Conservation (phyloP, 2,329 filamentous ascomycete genomes). For the Ascochyta clinopodiicola region DNA sequence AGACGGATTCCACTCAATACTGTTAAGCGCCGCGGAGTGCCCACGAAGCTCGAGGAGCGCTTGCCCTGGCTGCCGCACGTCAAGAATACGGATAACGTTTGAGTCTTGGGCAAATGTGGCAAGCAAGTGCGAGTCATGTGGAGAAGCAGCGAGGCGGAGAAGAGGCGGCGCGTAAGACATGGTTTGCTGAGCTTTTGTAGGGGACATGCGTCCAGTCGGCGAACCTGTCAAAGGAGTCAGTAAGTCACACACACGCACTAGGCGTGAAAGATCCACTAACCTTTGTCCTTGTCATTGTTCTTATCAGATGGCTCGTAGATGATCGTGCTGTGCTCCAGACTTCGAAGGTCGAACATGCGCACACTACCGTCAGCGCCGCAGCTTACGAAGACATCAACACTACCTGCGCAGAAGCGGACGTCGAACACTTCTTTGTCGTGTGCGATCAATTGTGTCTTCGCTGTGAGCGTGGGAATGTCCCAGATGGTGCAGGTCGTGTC, state of each 20-base stretch:
- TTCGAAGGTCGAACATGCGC: conserved; percentile 96
- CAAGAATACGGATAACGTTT: conserved; percentile 89
- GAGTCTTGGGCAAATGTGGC: conserved; percentile 98
- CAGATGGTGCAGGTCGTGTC: conserved; percentile 99
- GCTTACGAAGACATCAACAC: conserved; percentile 97
- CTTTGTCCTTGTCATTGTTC: conserved; percentile 58
- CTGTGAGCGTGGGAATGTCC: conserved; percentile 97
- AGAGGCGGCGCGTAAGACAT: conserved; percentile 71
- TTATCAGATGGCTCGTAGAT: conserved; percentile 98
- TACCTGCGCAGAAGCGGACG: conserved; percentile 96
- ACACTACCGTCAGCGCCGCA: conserved; percentile 98
- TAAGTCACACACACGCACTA: neutral
- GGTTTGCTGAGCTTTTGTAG: conserved; percentile 77
- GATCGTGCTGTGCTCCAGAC: conserved; percentile 96
- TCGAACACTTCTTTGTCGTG: conserved; percentile 99
- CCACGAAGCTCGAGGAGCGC: conserved; percentile 92
- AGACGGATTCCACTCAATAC: conserved; percentile 92
- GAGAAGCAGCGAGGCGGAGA: conserved; percentile 83
- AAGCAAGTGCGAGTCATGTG: conserved; percentile 91
- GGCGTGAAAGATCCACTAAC: conserved; percentile 32
- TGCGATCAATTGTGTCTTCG: conserved; percentile 97
- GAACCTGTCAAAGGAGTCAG: conserved; percentile 44
- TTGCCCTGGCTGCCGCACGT: conserved; percentile 94
- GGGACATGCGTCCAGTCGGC: conserved; percentile 65
- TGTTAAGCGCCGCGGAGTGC: conserved; percentile 84